Base-by-base conservation (phyloP, 306 rosid species). In the Prosopis cineraria region DNA sequence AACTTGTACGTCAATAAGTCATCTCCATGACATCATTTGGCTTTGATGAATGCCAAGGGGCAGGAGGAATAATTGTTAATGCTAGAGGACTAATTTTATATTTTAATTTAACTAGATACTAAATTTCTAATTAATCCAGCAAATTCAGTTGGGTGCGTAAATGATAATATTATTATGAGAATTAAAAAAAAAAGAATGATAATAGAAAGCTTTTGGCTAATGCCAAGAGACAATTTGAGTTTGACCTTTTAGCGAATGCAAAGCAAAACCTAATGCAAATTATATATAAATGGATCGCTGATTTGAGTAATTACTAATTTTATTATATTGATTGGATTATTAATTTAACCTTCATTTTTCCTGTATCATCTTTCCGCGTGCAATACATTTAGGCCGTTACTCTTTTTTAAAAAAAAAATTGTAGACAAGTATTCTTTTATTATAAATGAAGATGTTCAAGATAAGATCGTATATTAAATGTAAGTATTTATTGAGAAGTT, bases 41-140 rank as follows among this genome's bases (percentile, higher is more conserved):
- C 70, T 65, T 47, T n/a, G 7, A 34, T 65, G 70, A 65, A 36
- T n/a, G 29, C 30, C 70, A 65, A 65, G 47, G 29, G 44, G 24
- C 70, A 34, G 36, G 36, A 3, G 27, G 22, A 64, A n/a, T n/a
- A 47, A 47, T 47, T 47, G n/a, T 1, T 7, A 50, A n/a, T 6
- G n/a, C 10, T 19, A 20, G 2, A 31, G 25, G 20, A 9, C 1
- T 19, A 62, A 62, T 16, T 62, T 31, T 31, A 62, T 62, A 14
- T 11, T 58, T 10, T 2, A 17, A 22, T 22, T 20, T 24, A 24
- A 22, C 10, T 20, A 0, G 24, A 0, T 24, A 22, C 1, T 60
- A n/a, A n/a, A n/a, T n/a, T n/a, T n/a, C n/a, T n/a, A 60, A 40
- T 40, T 1, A 29, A 14, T 0, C 7, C 34, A 58, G 5, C 4